These are phyloP conservation scores for Candida insectorum DNA, from an alignment of 805 yeast species.

Conservation along the genomic window DNA sequence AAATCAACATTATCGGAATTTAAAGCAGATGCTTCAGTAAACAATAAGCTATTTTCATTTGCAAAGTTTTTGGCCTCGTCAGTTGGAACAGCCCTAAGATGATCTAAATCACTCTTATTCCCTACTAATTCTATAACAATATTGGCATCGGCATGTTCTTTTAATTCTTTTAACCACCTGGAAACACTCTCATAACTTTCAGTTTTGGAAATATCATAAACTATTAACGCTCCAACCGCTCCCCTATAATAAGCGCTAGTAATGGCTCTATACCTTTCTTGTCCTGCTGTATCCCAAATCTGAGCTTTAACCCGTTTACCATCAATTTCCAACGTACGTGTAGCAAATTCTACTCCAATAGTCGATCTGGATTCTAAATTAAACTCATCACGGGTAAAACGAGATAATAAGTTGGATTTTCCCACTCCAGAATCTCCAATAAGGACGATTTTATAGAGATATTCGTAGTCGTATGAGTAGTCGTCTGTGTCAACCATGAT, in stretches of 20 bases:
- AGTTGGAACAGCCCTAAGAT: slow-evolving; percentile 93
- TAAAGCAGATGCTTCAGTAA: slow-evolving; percentile 94
- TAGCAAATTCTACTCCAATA: slow-evolving; percentile 97
- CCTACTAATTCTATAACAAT: slow-evolving; percentile 93
- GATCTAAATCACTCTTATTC: slow-evolving; percentile 86
- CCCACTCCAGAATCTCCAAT: slow-evolving; percentile 99
- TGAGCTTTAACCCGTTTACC: slow-evolving; percentile 85
- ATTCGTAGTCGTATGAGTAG: slow-evolving; percentile 73
- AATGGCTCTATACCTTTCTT: slow-evolving; percentile 96
- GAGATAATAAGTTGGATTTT: slow-evolving; percentile 85
- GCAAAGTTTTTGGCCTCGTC: slow-evolving; percentile 97
- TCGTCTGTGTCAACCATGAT: slow-evolving; percentile 41
- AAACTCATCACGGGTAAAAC: slow-evolving; percentile 95
- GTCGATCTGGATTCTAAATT: slow-evolving; percentile 92
- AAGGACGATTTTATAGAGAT: slow-evolving; percentile 88
- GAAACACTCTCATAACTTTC: slow-evolving; percentile 81
- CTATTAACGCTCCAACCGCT: slow-evolving; percentile 95
- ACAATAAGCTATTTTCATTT: slow-evolving; percentile 83
- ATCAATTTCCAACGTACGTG: slow-evolving; percentile 86
- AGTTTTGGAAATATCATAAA: slow-evolving; percentile 90
- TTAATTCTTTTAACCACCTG: slow-evolving; percentile 87
- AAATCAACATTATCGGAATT: slow-evolving; percentile 92
- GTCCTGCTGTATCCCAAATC: slow-evolving; percentile 99
- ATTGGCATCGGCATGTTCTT: slow-evolving; percentile 90
- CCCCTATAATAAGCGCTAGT: slow-evolving; percentile 97